Evolutionary conservation across 371 early-diverging fungal genomes (phyloP).

Genomic region (Entomophthora muscae): DNA sequence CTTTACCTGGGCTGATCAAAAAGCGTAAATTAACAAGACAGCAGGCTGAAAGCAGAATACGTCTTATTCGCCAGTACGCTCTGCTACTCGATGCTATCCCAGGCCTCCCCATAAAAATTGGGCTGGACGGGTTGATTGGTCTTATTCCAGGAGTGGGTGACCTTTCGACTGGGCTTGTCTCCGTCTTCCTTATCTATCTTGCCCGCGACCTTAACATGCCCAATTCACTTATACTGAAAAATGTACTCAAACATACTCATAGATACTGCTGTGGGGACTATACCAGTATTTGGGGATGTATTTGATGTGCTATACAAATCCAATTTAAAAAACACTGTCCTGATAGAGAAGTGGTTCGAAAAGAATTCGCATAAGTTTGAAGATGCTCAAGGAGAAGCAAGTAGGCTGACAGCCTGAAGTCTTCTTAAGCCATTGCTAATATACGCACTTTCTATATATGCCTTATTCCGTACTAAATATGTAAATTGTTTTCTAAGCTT

Average conservation of each 20-base stretch:
- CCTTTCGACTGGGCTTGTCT: neutral
- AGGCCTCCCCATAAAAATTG: conserved; percentile 8
- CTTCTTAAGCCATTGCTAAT: too few relatives aligned
- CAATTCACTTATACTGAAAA: neutral
- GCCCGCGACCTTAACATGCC: conserved; percentile 4
- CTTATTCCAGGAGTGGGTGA: conserved; percentile 13
- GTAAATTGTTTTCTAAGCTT: too few relatives aligned
- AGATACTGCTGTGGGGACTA: conserved; percentile 9
- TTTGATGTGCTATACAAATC: conserved; percentile 11
- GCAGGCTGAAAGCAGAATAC: neutral
- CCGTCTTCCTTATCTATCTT: neutral
- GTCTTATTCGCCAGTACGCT: neutral
- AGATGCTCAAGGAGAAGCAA: conserved; percentile 3
- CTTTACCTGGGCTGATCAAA: neutral
- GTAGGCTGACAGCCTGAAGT: too few relatives aligned
- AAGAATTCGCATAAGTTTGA: conserved; percentile 6
- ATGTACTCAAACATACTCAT: conserved; percentile 9
- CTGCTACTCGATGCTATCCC: conserved; percentile 11
- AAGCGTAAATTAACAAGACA: neutral
- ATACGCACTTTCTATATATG: too few relatives aligned
- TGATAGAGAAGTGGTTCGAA: conserved; percentile 11
- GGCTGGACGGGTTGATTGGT: conserved; percentile 11
- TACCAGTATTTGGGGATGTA: conserved; percentile 11
- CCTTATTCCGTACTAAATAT: too few relatives aligned
- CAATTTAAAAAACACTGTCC: conserved; percentile 9